Conservation (phyloP, 1,139 yeast genomes). For the Nakaseomyces glabratus region DNA sequence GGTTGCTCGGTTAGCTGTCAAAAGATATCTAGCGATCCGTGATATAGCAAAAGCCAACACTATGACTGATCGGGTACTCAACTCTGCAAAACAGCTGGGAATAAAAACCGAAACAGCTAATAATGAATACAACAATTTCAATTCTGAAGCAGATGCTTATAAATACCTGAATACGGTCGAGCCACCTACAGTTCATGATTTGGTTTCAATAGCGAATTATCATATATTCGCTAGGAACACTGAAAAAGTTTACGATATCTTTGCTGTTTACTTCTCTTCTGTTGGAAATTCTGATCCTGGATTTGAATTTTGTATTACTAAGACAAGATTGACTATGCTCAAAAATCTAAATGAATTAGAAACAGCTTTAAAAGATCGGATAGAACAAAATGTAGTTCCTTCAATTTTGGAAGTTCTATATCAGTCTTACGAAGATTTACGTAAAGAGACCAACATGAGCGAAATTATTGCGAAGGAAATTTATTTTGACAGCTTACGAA, state of each 20-base stretch:
- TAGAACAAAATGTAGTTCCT: too few relatives aligned
- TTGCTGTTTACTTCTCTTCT: constrained; percentile 9
- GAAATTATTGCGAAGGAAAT: too few relatives aligned
- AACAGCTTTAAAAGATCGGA: constrained; percentile 8
- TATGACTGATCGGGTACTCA: constrained; percentile 17
- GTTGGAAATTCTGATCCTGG: constrained; percentile 11
- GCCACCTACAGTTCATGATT: constrained; percentile 17
- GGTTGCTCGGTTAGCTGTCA: constrained; percentile 21
- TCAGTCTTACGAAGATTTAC: too few relatives aligned
- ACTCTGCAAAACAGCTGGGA: constrained; percentile 16
- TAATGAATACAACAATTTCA: constrained; percentile 12
- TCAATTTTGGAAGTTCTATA: too few relatives aligned
- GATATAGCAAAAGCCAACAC: constrained; percentile 14
- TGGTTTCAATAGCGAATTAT: constrained; percentile 18
- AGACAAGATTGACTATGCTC: constrained; percentile 19
- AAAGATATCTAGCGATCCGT: constrained; percentile 17
- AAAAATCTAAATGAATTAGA: constrained; percentile 16
- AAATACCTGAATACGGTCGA: constrained; percentile 21
- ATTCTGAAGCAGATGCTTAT: constrained; percentile 22
- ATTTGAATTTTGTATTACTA: constrained; percentile 8
- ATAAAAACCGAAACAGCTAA: constrained; percentile 5
- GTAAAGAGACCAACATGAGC: too few relatives aligned
- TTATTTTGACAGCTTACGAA: too few relatives aligned
- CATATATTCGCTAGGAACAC: constrained; percentile 16
- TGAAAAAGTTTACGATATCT: constrained; percentile 14